These are phyloP conservation scores for Thelonectria blattea DNA, from an alignment of 2,329 filamentous ascomycete species.

Conservation along the genomic window DNA sequence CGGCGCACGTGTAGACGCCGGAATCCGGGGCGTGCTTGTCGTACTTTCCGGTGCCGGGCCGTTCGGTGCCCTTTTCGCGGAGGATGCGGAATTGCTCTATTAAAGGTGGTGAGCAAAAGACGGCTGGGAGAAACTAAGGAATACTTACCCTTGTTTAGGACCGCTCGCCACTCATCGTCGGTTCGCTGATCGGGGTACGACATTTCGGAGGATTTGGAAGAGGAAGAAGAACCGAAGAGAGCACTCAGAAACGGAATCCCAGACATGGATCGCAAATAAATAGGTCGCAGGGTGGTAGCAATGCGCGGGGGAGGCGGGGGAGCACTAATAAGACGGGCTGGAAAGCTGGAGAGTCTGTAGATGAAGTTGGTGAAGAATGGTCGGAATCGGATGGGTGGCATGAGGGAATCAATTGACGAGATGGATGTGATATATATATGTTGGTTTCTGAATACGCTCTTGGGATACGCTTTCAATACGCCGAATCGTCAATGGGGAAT, in stretches of 20 bases:
- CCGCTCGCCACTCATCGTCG: slow-evolving; percentile 86
- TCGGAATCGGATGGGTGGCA: slow-evolving; percentile 55
- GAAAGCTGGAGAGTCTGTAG: slow-evolving; percentile 54
- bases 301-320: slow-evolving; percentile 37
- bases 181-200: slow-evolving; percentile 81
- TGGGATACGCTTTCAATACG: neutral
- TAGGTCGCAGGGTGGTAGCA: slow-evolving; percentile 33
- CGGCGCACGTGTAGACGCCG: slow-evolving; percentile 88
- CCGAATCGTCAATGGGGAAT: neutral
- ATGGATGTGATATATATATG: neutral
- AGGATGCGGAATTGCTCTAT: slow-evolving; percentile 95
- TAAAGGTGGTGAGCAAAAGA: neutral
- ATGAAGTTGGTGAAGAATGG: slow-evolving; percentile 54
- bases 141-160: slow-evolving; percentile 66
- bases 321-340: slow-evolving; percentile 44
- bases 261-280: slow-evolving; percentile 66
- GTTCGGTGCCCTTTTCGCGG: slow-evolving; percentile 89
- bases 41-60: slow-evolving; percentile 78
- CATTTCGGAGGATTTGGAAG: slow-evolving; percentile 63
- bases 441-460: neutral
- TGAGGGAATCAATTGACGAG: neutral
- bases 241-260: slow-evolving; percentile 79
- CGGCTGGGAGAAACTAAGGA: neutral
- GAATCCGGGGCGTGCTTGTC: slow-evolving; percentile 80
- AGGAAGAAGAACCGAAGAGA: slow-evolving; percentile 73